Base-by-base conservation (phyloP, 1,284 basidiomycete species). In the Afroboletus lepidellus region DNA sequence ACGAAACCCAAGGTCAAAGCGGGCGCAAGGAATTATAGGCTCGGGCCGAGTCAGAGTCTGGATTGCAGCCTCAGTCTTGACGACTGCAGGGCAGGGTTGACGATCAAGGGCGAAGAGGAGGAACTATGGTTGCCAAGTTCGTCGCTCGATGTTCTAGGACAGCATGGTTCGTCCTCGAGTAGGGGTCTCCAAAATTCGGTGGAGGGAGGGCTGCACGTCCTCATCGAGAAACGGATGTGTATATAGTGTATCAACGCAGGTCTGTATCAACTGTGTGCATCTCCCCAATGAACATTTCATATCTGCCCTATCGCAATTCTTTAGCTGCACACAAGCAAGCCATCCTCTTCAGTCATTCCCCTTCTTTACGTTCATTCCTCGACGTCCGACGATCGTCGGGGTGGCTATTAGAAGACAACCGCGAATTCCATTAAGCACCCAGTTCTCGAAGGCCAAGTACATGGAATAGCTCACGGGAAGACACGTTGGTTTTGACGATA, bases 1-100 rank as follows among this genome's bases (percentile, higher is more conserved):
- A 71, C 72, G 25, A 84, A 84, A 60, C 64, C 69, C 41, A 66
- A 59, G 32, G 42, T 50, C 38, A 57, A 49, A 47, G 59, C 36
- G 36, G 43, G 47, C 15, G 3, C 60, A 16, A 39, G 38, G 27
- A 52, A 16, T 5, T 7, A 49, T 12, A 46, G 39, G 34, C 39
- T 12, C 1, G 9, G 41, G 13, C 16, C 44, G n/a, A 52, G 37
- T 37, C 55, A 51, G 33, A 46, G 51, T 32, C 48, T 36, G 8
- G 44, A 46, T 1, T 23, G 37, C 3, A 48, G 49, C 46, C 53
- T 41, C 23, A 53, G 43, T 34, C 23, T 43, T 15, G 50, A 50
- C 7, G 37, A 32, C 20, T 30, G 3, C 44, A 24, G 13, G 58
- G 51, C 16, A 24, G 24, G 11, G 60, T 46, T n/a, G 38, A 36